Percentiles rank a stretch among this genome's conserved stretches.
These are phyloP conservation scores for Periconia sp. DNA, from an alignment of 2,329 filamentous ascomycete species.

Conservation along the genomic window DNA sequence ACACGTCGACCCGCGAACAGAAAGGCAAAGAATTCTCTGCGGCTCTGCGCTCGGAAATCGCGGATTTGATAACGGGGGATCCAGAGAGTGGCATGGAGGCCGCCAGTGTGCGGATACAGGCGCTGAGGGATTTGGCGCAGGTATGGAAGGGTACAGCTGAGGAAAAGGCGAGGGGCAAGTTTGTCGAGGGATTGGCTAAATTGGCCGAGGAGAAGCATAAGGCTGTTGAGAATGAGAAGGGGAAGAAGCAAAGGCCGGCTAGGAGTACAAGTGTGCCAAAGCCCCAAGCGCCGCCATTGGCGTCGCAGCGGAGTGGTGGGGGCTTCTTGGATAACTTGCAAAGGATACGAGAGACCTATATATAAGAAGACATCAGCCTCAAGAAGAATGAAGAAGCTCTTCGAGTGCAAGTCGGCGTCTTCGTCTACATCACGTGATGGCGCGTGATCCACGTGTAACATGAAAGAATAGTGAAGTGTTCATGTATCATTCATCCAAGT, in stretches of 20 bases:
- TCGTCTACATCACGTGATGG: too few species aligned
- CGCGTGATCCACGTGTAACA: too few species aligned
- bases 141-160: constrained; percentile 97
- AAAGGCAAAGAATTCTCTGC: constrained; percentile 84
- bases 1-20: constrained; percentile 76
- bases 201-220: constrained; percentile 77
- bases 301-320: constrained; percentile 32
- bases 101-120: constrained; percentile 75
- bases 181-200: constrained; percentile 81
- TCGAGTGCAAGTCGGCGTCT: too few species aligned
- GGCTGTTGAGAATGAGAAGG: constrained; percentile 38
- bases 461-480: too few species aligned
- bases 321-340: constrained; percentile 48
- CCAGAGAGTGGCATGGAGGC: constrained; percentile 69
- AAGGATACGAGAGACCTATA: constrained; percentile 39
- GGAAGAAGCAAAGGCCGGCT: constrained; percentile 25
- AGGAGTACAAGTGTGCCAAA: constrained; percentile 32
- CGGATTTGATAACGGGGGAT: constrained; percentile 65
- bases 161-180: constrained; percentile 80
- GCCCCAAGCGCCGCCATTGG: constrained; percentile 12
- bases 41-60: constrained; percentile 73
- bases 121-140: constrained; percentile 74
- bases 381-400: too few species aligned
- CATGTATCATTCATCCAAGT: too few species aligned
- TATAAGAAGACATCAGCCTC: too few species aligned